Percentiles rank a stretch among this genome's conserved stretches.
Conservation (phyloP, 2,329 filamentous ascomycete species). For the Tolypocladium ovalisporum region DNA sequence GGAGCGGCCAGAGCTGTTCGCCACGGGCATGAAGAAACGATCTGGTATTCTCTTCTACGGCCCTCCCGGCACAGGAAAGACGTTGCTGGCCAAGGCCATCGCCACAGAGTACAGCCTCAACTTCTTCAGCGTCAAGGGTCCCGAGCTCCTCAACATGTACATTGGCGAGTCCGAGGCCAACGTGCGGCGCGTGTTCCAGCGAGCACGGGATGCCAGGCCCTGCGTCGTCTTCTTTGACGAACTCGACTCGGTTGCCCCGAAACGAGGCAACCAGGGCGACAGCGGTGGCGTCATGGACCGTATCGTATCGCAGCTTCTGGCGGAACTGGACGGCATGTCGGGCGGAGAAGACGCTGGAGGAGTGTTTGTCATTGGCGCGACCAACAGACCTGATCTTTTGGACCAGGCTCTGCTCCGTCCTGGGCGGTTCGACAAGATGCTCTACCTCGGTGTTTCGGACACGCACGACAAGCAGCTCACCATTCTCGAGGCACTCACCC, state of each 20-base stretch:
- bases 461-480: conserved; percentile 94
- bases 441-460: conserved; percentile 92
- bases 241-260: conserved; percentile 85
- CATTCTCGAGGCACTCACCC: conserved; percentile 85
- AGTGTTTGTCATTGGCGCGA: conserved; percentile 94
- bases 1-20: conserved; percentile 85
- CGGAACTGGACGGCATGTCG: conserved; percentile 96
- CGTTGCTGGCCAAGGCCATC: conserved; percentile 83
- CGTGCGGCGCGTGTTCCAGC: conserved; percentile 78
- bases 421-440: conserved; percentile 95
- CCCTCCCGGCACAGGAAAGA: conserved; percentile 85
- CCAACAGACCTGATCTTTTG: conserved; percentile 85
- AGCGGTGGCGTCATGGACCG: conserved; percentile 97
- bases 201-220: conserved; percentile 72
- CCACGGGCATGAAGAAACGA: conserved; percentile 96
- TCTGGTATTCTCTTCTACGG: conserved; percentile 90
- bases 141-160: conserved; percentile 90
- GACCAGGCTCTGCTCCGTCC: conserved; percentile 84
- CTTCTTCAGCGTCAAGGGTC: conserved; percentile 89
- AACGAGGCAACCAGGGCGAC: conserved; percentile 93
- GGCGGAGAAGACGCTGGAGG: conserved; percentile 77
- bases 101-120: conserved; percentile 90
- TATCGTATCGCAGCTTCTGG: conserved; percentile 88
- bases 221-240: conserved; percentile 94
- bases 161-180: conserved; percentile 92